Evolutionary conservation across 1,284 basidiomycete species (phyloP).

Genomic region (Boletus sp.): DNA sequence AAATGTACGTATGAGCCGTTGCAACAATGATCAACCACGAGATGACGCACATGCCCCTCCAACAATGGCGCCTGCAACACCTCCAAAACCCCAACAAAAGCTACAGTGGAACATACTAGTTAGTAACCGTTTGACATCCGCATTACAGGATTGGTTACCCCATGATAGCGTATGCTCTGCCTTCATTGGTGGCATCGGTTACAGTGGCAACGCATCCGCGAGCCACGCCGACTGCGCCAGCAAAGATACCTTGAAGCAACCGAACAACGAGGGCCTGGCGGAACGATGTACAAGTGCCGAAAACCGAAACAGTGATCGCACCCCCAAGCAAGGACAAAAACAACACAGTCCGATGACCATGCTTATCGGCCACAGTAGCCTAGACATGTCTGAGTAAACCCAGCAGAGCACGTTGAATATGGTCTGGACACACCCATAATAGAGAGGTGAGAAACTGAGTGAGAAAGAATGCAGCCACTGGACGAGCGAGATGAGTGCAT

Average conservation of each 20-base stretch:
- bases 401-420: not conserved
- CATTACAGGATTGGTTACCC: slow-evolving; percentile 49
- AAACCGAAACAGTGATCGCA: slow-evolving; percentile 74
- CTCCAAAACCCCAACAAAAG: slow-evolving; percentile 96
- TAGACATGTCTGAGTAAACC: slow-evolving; percentile 33
- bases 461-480: slow-evolving; percentile 78
- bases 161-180: slow-evolving; percentile 89
- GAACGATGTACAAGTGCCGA: slow-evolving; percentile 82
- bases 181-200: slow-evolving; percentile 90
- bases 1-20: slow-evolving; percentile 2
- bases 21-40: slow-evolving; percentile 1
- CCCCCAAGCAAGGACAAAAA: slow-evolving; percentile 84
- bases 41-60: slow-evolving; percentile 73
- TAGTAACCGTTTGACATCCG: not conserved
- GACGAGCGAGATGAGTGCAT: slow-evolving; percentile 9
- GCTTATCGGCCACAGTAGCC: slow-evolving; percentile 92
- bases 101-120: slow-evolving; percentile 31
- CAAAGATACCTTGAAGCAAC: slow-evolving; percentile 94
- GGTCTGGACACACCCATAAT: slow-evolving; percentile 60
- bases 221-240: slow-evolving; percentile 91
- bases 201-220: slow-evolving; percentile 86
- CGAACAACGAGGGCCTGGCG: slow-evolving; percentile 85
- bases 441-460: slow-evolving; percentile 93
- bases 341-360: slow-evolving; percentile 85
- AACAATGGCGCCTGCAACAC: slow-evolving; percentile 85